Base-by-base conservation (phyloP, 176 grass and related monocot genomes). In the Oryza coarctata region DNA sequence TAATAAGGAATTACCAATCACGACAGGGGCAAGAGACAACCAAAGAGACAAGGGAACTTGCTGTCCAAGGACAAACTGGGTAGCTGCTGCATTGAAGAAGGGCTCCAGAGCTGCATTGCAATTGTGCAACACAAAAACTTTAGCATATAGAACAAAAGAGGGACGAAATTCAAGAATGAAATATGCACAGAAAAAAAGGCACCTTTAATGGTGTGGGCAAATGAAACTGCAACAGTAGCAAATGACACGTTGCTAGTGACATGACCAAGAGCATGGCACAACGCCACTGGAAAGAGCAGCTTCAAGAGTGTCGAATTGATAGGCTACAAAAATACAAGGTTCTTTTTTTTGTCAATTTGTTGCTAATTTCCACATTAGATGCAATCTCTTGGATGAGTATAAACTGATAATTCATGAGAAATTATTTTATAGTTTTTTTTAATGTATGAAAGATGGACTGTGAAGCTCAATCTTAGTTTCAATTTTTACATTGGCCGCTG, bases 171-270 rank as follows among this genome's bases (percentile, higher is more conserved):
- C 18, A 26, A 57, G 12, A 57, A 35, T 26, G 7, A 50, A 87
- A 89, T 62, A 7, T 38, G 47, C 71, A 81, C 15, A 79, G n/a
- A 67, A 73, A 82, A 81, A 86, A 34, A 49, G 27, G 68, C 71
- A 99, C 96, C 82, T 90, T 99, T 99, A 76, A 99, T 89, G 50
- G 96, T 99, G 77, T 99, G 96, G 20, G 96, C 85, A 81, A 99
- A 99, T 74, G 96, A 99, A 80, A 99, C 96, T 39, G 96, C 91
- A 83, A 99, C 96, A 76, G 96, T 63, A 85, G 96, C 96, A 40
- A 99, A 99, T 8, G 96, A 99, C 35, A 95, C 93, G 27, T 99
- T 99, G 87, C 96, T 99, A 29, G 96, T 99, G 43, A 99, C 83
- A 67, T 99, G 96, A 63, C 96, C 96, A 35, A 99, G 47, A 74